Evolutionary conservation across 176 grass and related monocot genomes (phyloP), one percentile per base, ranked within the genome.

Genomic region (Rhynchospora breviuscula): DNA sequence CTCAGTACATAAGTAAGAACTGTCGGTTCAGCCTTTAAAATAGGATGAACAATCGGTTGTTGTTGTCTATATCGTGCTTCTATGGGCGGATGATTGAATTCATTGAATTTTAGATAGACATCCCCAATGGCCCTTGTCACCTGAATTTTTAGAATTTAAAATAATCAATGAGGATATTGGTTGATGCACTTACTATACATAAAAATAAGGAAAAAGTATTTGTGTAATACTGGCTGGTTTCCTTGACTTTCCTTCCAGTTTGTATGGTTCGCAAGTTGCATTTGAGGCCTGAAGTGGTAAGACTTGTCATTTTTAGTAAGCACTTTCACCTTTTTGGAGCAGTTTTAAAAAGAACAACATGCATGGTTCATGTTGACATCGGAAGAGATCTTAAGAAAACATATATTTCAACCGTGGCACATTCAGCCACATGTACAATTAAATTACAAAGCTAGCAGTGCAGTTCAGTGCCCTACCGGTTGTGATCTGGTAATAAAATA

Each of bases 51-150:
- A 63, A 91, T 87, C n/a, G 89, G 86, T 4, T 59, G 59, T 59
- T 85, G 68, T 49, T 87, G 68, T 6, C 89, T 81, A 67, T 85
- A 91, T 49, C 61, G 79, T 1, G 56, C 65, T 45, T 78, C 29
- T 61, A 91, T 78, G 83, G 86, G 89, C 14, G 81, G 68, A 10
- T 68, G 52, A 47, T 91, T 87, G 21, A 88, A 91, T 44, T 91
- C 89, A 45, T 63, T 68, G 67, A 59, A 67, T 82, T 91, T 91
- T 44, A 91, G 61, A 49, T 91, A 91, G 15, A 86, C 73, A 31
- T 91, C 89, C 0, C 89, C 89, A 23, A 91, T 79, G 52, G 89
- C 51, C 57, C 86, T 85, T 43, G 89, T 85, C 80, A 91, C 51
- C 86, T 88, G 79, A 31, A 77, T 62, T 81, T 17, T 29, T 31